Conservation (phyloP, 2,329 filamentous ascomycete species). For the Sphaerulina vaccinii region DNA sequence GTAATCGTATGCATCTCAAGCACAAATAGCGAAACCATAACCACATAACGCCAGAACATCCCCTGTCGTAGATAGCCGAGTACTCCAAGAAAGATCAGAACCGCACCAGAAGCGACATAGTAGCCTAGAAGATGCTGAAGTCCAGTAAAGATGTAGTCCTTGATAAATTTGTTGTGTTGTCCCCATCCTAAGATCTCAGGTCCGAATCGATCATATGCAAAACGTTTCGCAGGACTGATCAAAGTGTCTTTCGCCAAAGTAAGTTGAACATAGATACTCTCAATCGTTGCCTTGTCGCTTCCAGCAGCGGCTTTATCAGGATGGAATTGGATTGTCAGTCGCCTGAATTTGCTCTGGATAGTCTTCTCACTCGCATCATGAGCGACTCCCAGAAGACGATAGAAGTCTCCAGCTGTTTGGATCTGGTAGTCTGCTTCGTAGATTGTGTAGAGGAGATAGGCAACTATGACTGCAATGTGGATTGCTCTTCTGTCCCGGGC, state of each 20-base stretch:
- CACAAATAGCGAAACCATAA: constrained; percentile 54
- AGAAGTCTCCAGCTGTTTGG: constrained; percentile 70
- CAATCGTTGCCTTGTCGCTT: constrained; percentile 41
- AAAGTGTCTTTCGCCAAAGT: constrained; percentile 82
- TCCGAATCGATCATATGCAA: constrained; percentile 88
- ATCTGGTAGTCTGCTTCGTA: constrained; percentile 87
- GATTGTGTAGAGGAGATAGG: constrained; percentile 87
- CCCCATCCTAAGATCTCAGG: constrained; percentile 66
- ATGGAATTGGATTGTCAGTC: constrained; percentile 67
- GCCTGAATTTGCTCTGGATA: constrained; percentile 81
- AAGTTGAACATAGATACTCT: constrained; percentile 72
- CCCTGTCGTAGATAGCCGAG: constrained; percentile 68
- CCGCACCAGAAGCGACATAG: constrained; percentile 58
- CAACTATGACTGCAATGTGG: constrained; percentile 75
- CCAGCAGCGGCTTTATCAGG: constrained; percentile 71
- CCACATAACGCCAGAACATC: constrained; percentile 54
- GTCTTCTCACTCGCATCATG: constrained; percentile 68
- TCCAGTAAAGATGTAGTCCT: constrained; percentile 70
- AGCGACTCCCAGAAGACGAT: constrained; percentile 70
- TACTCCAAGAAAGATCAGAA: constrained; percentile 62
- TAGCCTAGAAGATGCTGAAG: constrained; percentile 60
- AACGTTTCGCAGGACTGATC: constrained; percentile 70
- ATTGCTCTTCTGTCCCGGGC: constrained; percentile 75
- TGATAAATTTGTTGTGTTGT: constrained; percentile 62
- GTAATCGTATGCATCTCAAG: constrained; percentile 60